Evolutionary conservation across 208 protist genomes (phyloP).

Genomic region (Wallacemonas sp.): DNA sequence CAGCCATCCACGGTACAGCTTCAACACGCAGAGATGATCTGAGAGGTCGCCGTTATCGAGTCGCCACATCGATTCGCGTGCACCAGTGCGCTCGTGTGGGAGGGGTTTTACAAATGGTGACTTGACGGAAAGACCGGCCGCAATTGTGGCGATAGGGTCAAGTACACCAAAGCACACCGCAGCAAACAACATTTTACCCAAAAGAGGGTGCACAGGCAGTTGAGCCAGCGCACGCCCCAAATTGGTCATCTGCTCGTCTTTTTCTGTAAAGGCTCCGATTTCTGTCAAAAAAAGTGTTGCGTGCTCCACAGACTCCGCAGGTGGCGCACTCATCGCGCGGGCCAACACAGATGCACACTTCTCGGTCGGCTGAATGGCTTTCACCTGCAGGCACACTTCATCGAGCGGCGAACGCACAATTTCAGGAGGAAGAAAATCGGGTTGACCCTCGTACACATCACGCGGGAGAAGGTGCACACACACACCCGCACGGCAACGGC

Average conservation of each 20-base stretch:
- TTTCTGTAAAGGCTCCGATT: slow-evolving; percentile 80
- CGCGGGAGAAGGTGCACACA: slow-evolving; percentile 85
- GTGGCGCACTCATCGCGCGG: slow-evolving; percentile 73
- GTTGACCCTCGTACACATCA: slow-evolving; percentile 76
- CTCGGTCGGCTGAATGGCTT: slow-evolving; percentile 79
- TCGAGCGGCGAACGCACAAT: slow-evolving; percentile 91
- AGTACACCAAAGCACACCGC: slow-evolving; percentile 86
- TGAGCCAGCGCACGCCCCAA: slow-evolving; percentile 78
- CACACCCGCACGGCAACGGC: slow-evolving; percentile 81
- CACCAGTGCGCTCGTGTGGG: slow-evolving; percentile 42
- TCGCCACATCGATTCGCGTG: slow-evolving; percentile 34
- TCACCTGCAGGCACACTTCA: slow-evolving; percentile 88
- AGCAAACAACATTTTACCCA: slow-evolving; percentile 92
- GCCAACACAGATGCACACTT: slow-evolving; percentile 72
- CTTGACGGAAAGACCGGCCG: slow-evolving; percentile 83
- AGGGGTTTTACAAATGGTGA: slow-evolving; percentile 77
- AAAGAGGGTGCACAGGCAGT: slow-evolving; percentile 85
- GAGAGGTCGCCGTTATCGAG: slow-evolving; percentile 66
- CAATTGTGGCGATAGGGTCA: slow-evolving; percentile 85
- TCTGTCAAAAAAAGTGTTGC: slow-evolving; percentile 81
- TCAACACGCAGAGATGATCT: slow-evolving; percentile 76
- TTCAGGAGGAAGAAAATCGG: slow-evolving; percentile 90
- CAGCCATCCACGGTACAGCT: slow-evolving; percentile 73
- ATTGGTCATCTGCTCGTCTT: slow-evolving; percentile 74
- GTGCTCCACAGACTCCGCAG: slow-evolving; percentile 53